phyloP scores from a whole-genome alignment of 495 filamentous ascomycete species.

The Penicilliopsis zonata region DNA sequence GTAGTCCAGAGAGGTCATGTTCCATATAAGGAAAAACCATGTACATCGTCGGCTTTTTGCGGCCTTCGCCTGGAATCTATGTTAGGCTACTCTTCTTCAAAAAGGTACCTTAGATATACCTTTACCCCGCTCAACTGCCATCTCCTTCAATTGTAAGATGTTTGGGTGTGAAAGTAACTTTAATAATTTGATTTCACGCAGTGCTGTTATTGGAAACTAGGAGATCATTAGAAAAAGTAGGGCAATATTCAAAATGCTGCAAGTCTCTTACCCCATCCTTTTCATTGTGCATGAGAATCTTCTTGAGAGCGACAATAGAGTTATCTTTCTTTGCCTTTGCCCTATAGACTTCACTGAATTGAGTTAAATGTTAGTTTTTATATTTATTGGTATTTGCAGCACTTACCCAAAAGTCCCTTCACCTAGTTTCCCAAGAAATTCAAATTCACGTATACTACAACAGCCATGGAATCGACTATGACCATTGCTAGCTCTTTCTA shows the following conservation, averaged over 20 bases:
- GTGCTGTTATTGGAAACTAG: slow-evolving; percentile 89
- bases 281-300: slow-evolving; percentile 95
- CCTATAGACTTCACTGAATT: slow-evolving; percentile 74
- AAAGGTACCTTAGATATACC: slow-evolving; percentile 20
- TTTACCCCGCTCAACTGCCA: slow-evolving; percentile 80
- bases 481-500: slow-evolving; percentile 26
- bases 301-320: slow-evolving; percentile 77
- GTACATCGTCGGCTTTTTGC: slow-evolving; percentile 81
- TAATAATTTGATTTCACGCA: slow-evolving; percentile 93
- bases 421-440: slow-evolving; percentile 81
- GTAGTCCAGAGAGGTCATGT: slow-evolving; percentile 87
- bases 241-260: neutral
- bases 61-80: slow-evolving; percentile 46
- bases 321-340: slow-evolving; percentile 65
- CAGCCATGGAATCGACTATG: slow-evolving; percentile 59
- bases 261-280: slow-evolving; percentile 63
- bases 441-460: slow-evolving; percentile 78
- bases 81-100: slow-evolving; percentile 4
- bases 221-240: slow-evolving; percentile 4
- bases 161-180: slow-evolving; percentile 90
- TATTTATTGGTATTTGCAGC: neutral
- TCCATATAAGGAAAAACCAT: slow-evolving; percentile 99
- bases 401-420: slow-evolving; percentile 92
- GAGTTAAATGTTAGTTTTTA: slow-evolving; percentile 5
- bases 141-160: slow-evolving; percentile 78